These are phyloP conservation scores for Globisporangium cystogenes DNA, from an alignment of 352 stramenopile genomes.

Conservation along the genomic window DNA sequence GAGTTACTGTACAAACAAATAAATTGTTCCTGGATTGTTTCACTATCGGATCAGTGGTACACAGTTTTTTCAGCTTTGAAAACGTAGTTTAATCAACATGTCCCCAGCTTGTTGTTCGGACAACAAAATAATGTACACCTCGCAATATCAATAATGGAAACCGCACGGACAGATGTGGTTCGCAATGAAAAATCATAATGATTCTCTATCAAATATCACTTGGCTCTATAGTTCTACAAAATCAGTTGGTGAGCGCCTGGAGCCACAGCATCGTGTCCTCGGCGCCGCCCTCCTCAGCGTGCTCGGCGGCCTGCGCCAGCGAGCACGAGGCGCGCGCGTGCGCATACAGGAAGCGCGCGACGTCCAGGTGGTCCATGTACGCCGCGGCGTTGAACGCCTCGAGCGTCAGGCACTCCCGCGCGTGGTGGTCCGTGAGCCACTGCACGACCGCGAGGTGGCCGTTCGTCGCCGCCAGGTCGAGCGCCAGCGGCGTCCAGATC, in stretches of 20 bases:
- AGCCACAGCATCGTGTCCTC: slow-evolving; percentile 61
- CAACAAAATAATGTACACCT: too few species aligned
- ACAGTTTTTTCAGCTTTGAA: too few species aligned
- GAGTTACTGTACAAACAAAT: too few species aligned
- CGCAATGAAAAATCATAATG: too few species aligned
- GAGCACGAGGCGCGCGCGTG: slow-evolving; percentile 39
- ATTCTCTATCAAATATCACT: too few species aligned
- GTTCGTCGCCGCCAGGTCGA: slow-evolving; percentile 60
- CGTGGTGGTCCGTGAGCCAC: slow-evolving; percentile 53
- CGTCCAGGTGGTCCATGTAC: slow-evolving; percentile 70
- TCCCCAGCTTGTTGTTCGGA: too few species aligned
- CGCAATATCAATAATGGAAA: too few species aligned
- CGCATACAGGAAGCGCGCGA: slow-evolving; percentile 44
- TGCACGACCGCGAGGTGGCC: slow-evolving; percentile 50
- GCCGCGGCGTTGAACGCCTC: slow-evolving; percentile 59
- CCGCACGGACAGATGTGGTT: too few species aligned
- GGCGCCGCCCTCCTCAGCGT: slow-evolving; percentile 56
- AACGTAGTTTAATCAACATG: too few species aligned
- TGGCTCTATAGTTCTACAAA: slow-evolving; percentile 15
- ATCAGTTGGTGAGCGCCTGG: slow-evolving; percentile 17
- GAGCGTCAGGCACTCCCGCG: slow-evolving; percentile 33
- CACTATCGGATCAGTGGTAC: too few species aligned
- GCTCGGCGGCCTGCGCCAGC: slow-evolving; percentile 48
- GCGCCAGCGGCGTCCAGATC: slow-evolving; percentile 42
- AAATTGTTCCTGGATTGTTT: too few species aligned